phyloP scores from a whole-genome alignment of 768 basidiomycete species.

The Mycena leptocephala region DNA sequence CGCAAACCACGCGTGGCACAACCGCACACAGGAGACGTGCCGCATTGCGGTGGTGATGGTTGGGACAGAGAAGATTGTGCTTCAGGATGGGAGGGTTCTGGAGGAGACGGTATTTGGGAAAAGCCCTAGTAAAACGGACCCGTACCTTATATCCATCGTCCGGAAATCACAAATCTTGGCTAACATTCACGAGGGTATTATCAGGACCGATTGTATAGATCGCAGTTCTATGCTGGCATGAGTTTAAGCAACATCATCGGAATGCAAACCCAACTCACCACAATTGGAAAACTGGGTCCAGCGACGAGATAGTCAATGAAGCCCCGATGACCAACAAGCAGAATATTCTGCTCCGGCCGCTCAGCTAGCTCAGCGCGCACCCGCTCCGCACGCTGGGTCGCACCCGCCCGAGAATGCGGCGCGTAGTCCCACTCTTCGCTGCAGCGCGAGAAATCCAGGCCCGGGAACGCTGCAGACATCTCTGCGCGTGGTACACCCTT shows the following conservation, averaged over 20 bases:
- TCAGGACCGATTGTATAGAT: slow-evolving; percentile 14
- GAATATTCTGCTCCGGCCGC: slow-evolving; percentile 28
- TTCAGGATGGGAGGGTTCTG: not conserved
- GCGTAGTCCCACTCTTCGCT: slow-evolving; percentile 37
- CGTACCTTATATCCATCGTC: not conserved
- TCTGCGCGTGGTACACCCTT: slow-evolving; percentile 27
- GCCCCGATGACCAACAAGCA: slow-evolving; percentile 35
- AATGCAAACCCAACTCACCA: slow-evolving; percentile 21
- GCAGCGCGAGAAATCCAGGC: slow-evolving; percentile 35
- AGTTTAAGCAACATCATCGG: not conserved
- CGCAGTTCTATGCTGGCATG: not conserved
- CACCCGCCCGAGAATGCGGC: slow-evolving; percentile 27
- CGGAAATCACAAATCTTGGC: not conserved
- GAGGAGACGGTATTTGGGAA: not conserved
- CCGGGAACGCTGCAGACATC: slow-evolving; percentile 15
- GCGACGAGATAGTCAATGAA: slow-evolving; percentile 31
- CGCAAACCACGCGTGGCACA: slow-evolving; percentile 19
- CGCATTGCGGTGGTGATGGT: not conserved
- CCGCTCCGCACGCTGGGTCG: slow-evolving; percentile 22
- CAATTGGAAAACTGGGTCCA: slow-evolving; percentile 32
- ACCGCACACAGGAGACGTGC: slow-evolving; percentile 13
- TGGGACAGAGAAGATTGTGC: too few relatives aligned
- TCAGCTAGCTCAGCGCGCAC: slow-evolving; percentile 24
- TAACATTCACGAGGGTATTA: not conserved
- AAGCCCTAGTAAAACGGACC: too few relatives aligned